Base-by-base conservation (phyloP, 305 asterid genomes). In the Galium porrigens region DNA sequence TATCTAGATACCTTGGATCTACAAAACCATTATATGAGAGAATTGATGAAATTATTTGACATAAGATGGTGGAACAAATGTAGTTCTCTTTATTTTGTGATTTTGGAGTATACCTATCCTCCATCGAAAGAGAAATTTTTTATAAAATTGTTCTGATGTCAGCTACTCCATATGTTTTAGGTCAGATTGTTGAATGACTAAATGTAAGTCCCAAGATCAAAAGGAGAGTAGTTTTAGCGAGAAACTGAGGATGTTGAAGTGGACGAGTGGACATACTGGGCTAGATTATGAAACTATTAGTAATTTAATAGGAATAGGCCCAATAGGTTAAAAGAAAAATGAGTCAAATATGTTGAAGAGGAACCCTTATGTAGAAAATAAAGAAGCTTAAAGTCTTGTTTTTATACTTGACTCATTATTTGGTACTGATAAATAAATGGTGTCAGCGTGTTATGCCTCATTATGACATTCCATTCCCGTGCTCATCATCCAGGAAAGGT, bases 391-490 rank as follows among this genome's bases (percentile, higher is more conserved):
- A 41, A 41, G 48, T 27, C 30, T 27, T 46, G 17, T 14, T 14
- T 3, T 46, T 11, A 15, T 11, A 42, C 49, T 42, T 42, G 11
- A 22, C 10, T 61, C 36, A n/a, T 9, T 11, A 59, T 10, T 12
- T 37, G 32, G 14, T 4, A 27, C 6, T 36, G 36, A 60, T 18
- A 11, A 36, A 18, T 3, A 17, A 8, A n/a, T 36, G 46, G 39
- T 27, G 9, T 14, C 64, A 42, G 41, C 34, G 8, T 17, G 46
- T 6, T 9, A 11, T 67, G 59, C 58, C 20, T 30, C 27, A 9
- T 32, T 58, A 27, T 58, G 30, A 32, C 30, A 46, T 44, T 67
- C 48, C 65, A 30, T 49, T 66, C 60, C 34, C 12, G n/a, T 6
- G 29, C 69, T 36, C 5, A 32, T 54, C 54, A 42, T 20, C 58